Evolutionary conservation across 177 flowering plant species (phyloP), one percentile per base, ranked within the genome.

Genomic region (Vitis hybrid): DNA sequence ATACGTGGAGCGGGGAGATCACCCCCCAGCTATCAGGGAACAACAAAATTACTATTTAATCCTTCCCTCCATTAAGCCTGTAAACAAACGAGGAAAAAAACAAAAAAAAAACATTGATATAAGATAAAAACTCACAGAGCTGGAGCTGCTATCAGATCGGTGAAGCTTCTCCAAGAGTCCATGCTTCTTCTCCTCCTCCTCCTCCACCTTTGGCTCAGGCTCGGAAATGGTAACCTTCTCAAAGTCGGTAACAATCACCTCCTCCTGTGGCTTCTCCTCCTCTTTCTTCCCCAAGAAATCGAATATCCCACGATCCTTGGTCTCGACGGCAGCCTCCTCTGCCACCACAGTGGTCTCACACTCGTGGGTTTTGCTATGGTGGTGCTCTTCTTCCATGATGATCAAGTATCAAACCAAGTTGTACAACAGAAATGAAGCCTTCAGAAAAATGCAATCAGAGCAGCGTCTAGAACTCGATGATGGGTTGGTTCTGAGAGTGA

Each of bases 231-330:
- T 29, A 2, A 80, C 82, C 50, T 87, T 78, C 78, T 83, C 85
- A 16, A 86, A 79, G 80, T 87, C 87, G 0, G 78, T 0, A 62
- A 48, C 80, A 62, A 85, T 72, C 70, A 64, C 86, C 67, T 83
- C 84, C 69, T 83, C 84, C 18, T 83, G 57, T 1, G 67, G 79
- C 68, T 77, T 67, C 83, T 81, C 80, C 56, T 84, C 90, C 10
- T 86, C 75, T 29, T 91, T 82, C 81, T 86, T 87, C 68, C 78
- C 70, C 68, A 83, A 10, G 81, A 92, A 92, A 78, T 81, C 93
- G 53, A 94, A 89, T 78, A 90, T 3, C 4, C 98, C 97, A 0
- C 98, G 87, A 65, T 86, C 94, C 55, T 74, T 80, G 68, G 77
- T 18, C 81, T 88, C 96, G 2, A 70, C 86, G 2, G 66, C 62